Evolutionary conservation across 768 basidiomycete genomes (phyloP), one percentile per base, ranked within the genome.

Genomic region (Leucocoprinus sp.): DNA sequence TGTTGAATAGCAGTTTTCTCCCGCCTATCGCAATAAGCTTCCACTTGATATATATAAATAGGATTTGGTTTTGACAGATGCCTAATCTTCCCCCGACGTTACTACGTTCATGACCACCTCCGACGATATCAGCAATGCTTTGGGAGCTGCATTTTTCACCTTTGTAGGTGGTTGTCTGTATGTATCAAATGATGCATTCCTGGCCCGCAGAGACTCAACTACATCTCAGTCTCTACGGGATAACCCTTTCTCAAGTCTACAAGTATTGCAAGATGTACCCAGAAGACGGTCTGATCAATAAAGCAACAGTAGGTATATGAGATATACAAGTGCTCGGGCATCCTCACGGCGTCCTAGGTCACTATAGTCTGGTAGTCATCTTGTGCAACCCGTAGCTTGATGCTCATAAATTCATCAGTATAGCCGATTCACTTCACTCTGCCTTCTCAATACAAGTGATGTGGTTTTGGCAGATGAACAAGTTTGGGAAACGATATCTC

Each of bases 361-460:
- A 34, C 34, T 33, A 19, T 48, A 3, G 41, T 48, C 15, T 48
- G 46, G 46, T 48, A 31, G 11, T n/a, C 31, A 7, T 17, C 36
- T n/a, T n/a, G 9, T 41, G n/a, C 23, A 41, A 5, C 24, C 6
- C 7, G n/a, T 6, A n/a, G 7, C 18, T 17, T 26, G 5, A 24
- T 18, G 26, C 11, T 23, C 14, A 38, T 27, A 5, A 18, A 2
- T 7, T 9, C 22, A 28, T 27, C 33, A 48, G 46, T 31, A n/a
- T 48, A 8, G 24, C 36, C 8, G 46, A 48, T n/a, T 36, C 46
- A 14, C 40, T 48, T 8, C 46, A 48, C 19, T 48, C 46, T 14
- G 46, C 46, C 15, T 48, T 48, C 18, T 48, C 46, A 34, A 48
- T 48, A 36, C 46, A 48, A 11, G 27, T 48, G 39, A 41, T 48